Conservation (phyloP, 2,329 filamentous ascomycete genomes). For the Aureobasidium zeae region DNA sequence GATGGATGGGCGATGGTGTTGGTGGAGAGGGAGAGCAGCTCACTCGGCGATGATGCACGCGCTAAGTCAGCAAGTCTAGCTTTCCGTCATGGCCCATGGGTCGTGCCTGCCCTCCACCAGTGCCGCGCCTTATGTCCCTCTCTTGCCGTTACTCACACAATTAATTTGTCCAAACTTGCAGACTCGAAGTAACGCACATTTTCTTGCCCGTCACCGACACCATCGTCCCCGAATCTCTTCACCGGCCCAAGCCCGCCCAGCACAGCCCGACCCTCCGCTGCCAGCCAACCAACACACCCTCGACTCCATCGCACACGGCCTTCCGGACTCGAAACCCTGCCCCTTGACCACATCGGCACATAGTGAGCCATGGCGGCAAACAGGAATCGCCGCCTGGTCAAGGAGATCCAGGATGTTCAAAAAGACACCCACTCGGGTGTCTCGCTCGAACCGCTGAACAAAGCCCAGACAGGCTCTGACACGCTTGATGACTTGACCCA, state of each 20-base stretch:
- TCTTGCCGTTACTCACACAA: too few species aligned
- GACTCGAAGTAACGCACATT: neutral
- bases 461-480: conserved; percentile 33
- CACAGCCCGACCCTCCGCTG: too few species aligned
- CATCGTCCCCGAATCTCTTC: neutral
- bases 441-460: conserved; percentile 46
- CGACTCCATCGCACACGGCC: neutral
- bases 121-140: neutral
- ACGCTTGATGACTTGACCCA: conserved; percentile 65
- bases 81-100: neutral
- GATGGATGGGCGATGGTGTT: neutral
- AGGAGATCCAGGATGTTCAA: conserved; percentile 68
- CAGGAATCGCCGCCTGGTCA: conserved; percentile 54
- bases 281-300: too few species aligned
- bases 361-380: conserved; percentile 43
- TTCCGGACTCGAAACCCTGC: conserved; percentile 3
- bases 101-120: neutral
- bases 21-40: neutral
- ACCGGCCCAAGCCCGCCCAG: too few species aligned
- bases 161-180: too few species aligned
- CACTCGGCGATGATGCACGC: conserved; percentile 5
- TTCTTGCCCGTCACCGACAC: too few species aligned
- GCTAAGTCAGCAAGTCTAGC: neutral
- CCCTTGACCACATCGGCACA: too few species aligned
- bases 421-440: conserved; percentile 71